Evolutionary conservation across 1,284 basidiomycete species (phyloP), one percentile per base, ranked within the genome.

Genomic region (Singerocomus inundabilis): DNA sequence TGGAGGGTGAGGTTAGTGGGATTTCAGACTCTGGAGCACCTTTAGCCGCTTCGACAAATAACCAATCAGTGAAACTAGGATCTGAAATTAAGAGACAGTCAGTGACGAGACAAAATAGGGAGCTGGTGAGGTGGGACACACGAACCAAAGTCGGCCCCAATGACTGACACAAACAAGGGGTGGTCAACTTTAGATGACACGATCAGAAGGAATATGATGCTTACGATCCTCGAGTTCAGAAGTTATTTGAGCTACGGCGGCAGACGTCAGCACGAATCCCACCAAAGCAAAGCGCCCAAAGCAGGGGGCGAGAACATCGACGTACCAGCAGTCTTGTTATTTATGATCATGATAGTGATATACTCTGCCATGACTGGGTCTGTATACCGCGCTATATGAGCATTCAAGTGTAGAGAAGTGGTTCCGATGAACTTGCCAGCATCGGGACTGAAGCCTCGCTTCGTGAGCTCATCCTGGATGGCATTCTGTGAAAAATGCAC

Each of bases 281-380:
- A 10, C 24, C 21, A 26, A 36, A 16, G 21, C 21, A 28, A 31
- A 35, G 30, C 34, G 24, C 34, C 32, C n/a, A 33, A 15, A 30
- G 30, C 8, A 26, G 15, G 24, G 31, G 26, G 32, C 1, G 41
- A 30, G 21, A 39, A 31, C 24, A 16, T 34, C 16, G 37, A 72
- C 84, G 33, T 57, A 88, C 89, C 81, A 58, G 83, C 70, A 49
- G 86, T 86, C 74, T 93, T 93, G 70, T 90, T 88, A 67, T 93
- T 93, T 54, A 92, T 91, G 43, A 93, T 80, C 91, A 93, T 92
- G 56, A 93, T 93, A 21, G 89, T 89, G 54, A 92, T 91, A 63
- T 91, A 93, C 67, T 93, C 91, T 6, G 89, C 88, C 90, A 92
- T 92, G 57, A 91, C 87, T n/a, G 82, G 79, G 68, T 93, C 90